Evolutionary conservation across 768 basidiomycete genomes (phyloP), one percentile per base, ranked within the genome.

Genomic region (Leccinum pellstonianum): DNA sequence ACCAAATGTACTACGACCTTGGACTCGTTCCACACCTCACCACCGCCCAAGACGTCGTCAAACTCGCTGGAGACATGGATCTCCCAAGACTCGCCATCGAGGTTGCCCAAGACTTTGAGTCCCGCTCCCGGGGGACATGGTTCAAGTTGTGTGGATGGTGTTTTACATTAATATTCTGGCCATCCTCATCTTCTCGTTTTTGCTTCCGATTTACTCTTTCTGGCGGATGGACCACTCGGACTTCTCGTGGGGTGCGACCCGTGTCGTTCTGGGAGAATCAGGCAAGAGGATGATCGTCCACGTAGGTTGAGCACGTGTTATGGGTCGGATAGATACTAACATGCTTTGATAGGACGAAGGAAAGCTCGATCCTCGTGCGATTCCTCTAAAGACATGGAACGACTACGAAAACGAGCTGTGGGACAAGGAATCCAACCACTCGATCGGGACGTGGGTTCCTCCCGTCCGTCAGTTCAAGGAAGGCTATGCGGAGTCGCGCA

Each of bases 211-310:
- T 23, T 23, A 23, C 21, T 23, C 21, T 23, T 23, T 23, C 21
- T 23, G 21, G 21, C 21, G 21, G 21, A 23, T 23, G 21, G 21
- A 23, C 21, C 21, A 23, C 21, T 23, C 21, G 21, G 23, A 23
- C 23, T 23, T 23, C 23, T 23, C 23, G 23, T 23, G 23, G 23
- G 23, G 23, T 23, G 23, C 23, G 23, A 23, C 23, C 23, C 23
- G 23, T 3, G 23, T 23, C 23, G 23, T 23, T 12, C 76, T 97
- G 62, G 95, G 95, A 63, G 96, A 98, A 75, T 83, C 87, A 31
- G 96, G 95, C n/a, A 97, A 97, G 83, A 97, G 96, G 77, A 79
- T 98, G 60, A 86, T 98, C 65, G 86, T 98, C 47, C 95, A 98
- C 73, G 93, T 95, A 72, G 56, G 91, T 80, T 0, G 25, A 25